A percentile compares a stretch with the other conserved stretches of the same genome.
Conservation (phyloP, 495 filamentous ascomycete genomes). For the Bryoglossum gracile region DNA sequence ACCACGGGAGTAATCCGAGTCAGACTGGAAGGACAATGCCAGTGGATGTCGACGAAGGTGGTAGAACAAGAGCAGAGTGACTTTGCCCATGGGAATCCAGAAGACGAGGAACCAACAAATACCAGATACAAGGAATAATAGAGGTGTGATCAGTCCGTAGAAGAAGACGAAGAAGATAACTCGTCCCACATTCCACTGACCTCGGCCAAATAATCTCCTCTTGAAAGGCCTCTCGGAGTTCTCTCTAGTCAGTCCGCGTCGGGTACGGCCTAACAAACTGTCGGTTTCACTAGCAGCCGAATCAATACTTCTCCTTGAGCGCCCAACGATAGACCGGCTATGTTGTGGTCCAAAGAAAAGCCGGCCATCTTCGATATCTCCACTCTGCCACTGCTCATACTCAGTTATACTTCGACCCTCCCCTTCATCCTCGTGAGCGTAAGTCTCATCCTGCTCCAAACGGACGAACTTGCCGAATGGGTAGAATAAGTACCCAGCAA, state of each 20-base stretch:
- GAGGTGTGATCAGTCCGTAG: constrained; percentile 87
- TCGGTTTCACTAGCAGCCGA: constrained; percentile 77
- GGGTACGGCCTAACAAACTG: constrained; percentile 71
- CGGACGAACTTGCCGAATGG: constrained; percentile 95
- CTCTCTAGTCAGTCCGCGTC: constrained; percentile 30
- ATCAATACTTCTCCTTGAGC: constrained; percentile 80
- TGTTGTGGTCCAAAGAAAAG: constrained; percentile 90
- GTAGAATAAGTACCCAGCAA: constrained; percentile 84
- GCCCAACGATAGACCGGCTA: constrained; percentile 74
- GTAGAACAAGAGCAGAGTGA: constrained; percentile 80
- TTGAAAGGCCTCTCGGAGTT: constrained; percentile 51
- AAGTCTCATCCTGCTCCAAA: constrained; percentile 86
- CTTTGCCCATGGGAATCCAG: constrained; percentile 97
- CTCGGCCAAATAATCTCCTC: constrained; percentile 86
- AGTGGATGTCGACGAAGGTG: constrained; percentile 91
- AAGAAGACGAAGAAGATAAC: constrained; percentile 97
- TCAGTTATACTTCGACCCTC: constrained; percentile 98
- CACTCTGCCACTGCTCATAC: constrained; percentile 98
- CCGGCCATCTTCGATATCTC: constrained; percentile 89
- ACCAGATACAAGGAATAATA: constrained; percentile 74
- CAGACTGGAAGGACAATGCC: constrained; percentile 86
- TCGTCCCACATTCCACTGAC: constrained; percentile 89
- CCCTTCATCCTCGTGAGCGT: constrained; percentile 94
- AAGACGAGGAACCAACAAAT: constrained; percentile 97
- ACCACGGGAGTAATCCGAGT: constrained; percentile 63